Conservation (phyloP, 1,139 yeast genomes). For the Hyphopichia buzzinii region DNA sequence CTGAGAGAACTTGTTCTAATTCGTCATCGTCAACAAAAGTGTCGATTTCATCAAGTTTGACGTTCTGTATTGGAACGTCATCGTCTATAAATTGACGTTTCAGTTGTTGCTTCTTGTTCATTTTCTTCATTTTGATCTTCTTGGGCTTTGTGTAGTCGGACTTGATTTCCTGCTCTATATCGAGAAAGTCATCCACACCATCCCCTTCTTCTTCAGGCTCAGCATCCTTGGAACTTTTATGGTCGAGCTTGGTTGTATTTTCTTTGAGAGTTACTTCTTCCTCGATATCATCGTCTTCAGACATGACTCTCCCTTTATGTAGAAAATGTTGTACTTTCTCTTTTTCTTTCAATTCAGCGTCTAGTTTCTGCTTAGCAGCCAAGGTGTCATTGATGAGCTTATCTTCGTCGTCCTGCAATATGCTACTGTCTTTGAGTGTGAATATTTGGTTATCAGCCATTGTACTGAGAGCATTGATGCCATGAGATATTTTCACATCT, state of each 20-base stretch:
- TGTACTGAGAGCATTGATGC: slow-evolving; percentile 33
- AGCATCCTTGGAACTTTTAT: slow-evolving; percentile 2
- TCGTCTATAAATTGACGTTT: slow-evolving; percentile 8
- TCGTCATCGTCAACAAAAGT: slow-evolving; percentile 46
- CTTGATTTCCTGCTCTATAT: slow-evolving; percentile 9
- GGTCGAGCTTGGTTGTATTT: slow-evolving; percentile 8
- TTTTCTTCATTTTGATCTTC: slow-evolving; percentile 48
- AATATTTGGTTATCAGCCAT: slow-evolving; percentile 52
- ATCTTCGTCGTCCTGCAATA: slow-evolving; percentile 48
- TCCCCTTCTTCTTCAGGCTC: slow-evolving; percentile 12
- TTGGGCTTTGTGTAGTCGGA: slow-evolving; percentile 7
- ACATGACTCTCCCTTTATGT: slow-evolving; percentile 14
- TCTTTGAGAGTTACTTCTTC: slow-evolving; percentile 11
- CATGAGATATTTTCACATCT: slow-evolving; percentile 49
- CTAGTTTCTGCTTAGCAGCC: slow-evolving; percentile 26
- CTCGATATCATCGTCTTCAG: slow-evolving; percentile 10
- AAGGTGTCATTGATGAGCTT: slow-evolving; percentile 45
- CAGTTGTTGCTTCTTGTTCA: slow-evolving; percentile 26
- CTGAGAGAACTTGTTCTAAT: slow-evolving; percentile 39
- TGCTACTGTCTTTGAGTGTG: slow-evolving; percentile 60
- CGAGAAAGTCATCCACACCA: slow-evolving; percentile 24
- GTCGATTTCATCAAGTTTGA: slow-evolving; percentile 18
- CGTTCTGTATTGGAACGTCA: slow-evolving; percentile 2
- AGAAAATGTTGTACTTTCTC: slow-evolving; percentile 18
- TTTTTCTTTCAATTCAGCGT: slow-evolving; percentile 21